These are phyloP conservation scores for Citrus sp. DNA, from an alignment of 345 rosid genomes.

Conservation along the genomic window DNA sequence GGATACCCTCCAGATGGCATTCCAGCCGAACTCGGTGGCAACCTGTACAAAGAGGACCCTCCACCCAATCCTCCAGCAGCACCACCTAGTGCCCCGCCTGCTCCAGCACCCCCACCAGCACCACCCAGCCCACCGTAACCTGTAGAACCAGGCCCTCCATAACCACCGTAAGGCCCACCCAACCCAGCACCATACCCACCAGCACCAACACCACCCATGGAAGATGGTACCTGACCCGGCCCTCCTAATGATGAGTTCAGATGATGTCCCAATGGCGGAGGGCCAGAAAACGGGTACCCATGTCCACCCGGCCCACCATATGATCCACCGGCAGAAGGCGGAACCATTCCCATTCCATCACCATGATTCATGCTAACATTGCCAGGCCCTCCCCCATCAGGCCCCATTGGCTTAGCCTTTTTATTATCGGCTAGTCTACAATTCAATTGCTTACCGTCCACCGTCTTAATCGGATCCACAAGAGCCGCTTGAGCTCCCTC, in stretches of 20 bases:
- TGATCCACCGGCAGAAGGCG: conserved; percentile 31
- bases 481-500: conserved; percentile 84
- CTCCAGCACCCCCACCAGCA: conserved; percentile 18
- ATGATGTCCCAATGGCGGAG: conserved; percentile 41
- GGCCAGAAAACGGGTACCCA: conserved; percentile 49
- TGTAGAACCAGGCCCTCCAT: conserved; percentile 58
- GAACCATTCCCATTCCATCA: conserved; percentile 64
- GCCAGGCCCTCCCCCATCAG: conserved; percentile 22
- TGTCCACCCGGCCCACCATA: conserved; percentile 45
- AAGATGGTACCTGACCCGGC: conserved; percentile 38
- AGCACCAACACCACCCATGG: conserved; percentile 31
- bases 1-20: conserved; percentile 69
- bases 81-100: conserved; percentile 14
- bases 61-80: conserved; percentile 23
- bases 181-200: conserved; percentile 48
- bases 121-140: conserved; percentile 37
- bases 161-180: conserved; percentile 54
- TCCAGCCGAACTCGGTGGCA: conserved; percentile 51
- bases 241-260: conserved; percentile 44
- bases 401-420: conserved; percentile 50
- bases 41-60: conserved; percentile 55
- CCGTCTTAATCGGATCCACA: conserved; percentile 62
- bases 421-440: conserved; percentile 83
- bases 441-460: conserved; percentile 69
- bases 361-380: conserved; percentile 33